A percentile compares a stretch with the other conserved stretches of the same genome.
Evolutionary conservation across 768 basidiomycete genomes (phyloP).

Genomic region (Leucosporidium creatinivorum): DNA sequence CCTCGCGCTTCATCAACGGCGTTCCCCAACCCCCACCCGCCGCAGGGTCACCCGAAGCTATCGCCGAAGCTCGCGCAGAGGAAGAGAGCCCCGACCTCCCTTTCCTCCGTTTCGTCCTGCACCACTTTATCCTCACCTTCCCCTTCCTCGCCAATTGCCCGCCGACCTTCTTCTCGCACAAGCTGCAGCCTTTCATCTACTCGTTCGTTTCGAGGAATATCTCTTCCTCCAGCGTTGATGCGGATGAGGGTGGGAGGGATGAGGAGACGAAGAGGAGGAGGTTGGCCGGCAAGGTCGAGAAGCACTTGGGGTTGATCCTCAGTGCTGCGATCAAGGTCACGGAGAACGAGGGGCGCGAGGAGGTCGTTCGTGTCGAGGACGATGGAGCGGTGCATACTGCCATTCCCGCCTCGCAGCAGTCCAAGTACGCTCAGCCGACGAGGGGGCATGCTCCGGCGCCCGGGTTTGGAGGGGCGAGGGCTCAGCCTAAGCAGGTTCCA

Average conservation of each 20-base stretch:
- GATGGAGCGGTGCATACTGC: conserved; percentile 74
- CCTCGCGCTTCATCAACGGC: conserved; percentile 52
- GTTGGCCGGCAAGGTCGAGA: conserved; percentile 69
- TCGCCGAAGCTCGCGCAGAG: conserved; percentile 18
- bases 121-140: conserved; percentile 87
- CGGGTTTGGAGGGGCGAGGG: conserved; percentile 6
- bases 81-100: conserved; percentile 56
- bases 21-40: conserved; percentile 11
- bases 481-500: conserved; percentile 45
- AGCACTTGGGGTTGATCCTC: conserved; percentile 73
- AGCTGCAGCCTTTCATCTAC: conserved; percentile 87
- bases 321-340: conserved; percentile 71
- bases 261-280: conserved; percentile 58
- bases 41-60: not conserved
- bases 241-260: conserved; percentile 14
- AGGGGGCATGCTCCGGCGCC: not conserved
- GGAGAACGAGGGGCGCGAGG: conserved; percentile 58
- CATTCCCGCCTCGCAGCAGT: conserved; percentile 50
- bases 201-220: conserved; percentile 75
- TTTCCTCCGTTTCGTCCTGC: conserved; percentile 79
- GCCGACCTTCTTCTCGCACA: conserved; percentile 82
- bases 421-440: not conserved
- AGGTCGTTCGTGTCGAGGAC: conserved; percentile 83
- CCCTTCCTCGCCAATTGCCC: conserved; percentile 88
- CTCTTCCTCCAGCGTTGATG: conserved; percentile 43